Evolutionary conservation across 352 stramenopile species (phyloP), one percentile per base, ranked within the genome.

Genomic region (Phytophthora macrochlamydospora): DNA sequence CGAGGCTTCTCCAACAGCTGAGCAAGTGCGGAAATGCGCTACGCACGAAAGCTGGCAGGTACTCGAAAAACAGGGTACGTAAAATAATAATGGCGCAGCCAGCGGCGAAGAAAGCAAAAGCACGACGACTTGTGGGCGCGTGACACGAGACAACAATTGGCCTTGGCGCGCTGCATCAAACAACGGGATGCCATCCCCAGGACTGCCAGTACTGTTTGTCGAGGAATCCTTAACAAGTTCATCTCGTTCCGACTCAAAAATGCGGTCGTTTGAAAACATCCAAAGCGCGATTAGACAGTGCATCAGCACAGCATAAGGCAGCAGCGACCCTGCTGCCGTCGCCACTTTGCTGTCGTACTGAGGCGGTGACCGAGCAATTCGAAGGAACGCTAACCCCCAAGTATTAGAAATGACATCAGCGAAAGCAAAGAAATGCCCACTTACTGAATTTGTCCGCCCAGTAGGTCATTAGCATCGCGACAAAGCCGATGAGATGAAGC

Each of bases 381-480:
- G 87, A 55, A 94, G 73, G 59, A 94, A 94, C 24, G 63, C 71
- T 78, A 40, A 24, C 18, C 18, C 18, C 18, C 18, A 24, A 0
- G 18, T 24, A 24, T 24, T 24, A 24, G 18, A 24, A 24, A 24
- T 24, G 18, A 24, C 18, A 24, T 24, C 18, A 24, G 0, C 18
- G 18, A 24, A 24, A 24, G 18, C 18, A 24, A 60, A 49, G 43
- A 7, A 28, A 49, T n/a, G 14, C 18, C 18, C 18, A 24, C 43
- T 62, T 81, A 94, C 86, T 94, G 75, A 93, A 91, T 78, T 94
- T 94, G 68, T 94, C 87, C 5, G 87, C 84, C 87, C 87, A 94
- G 63, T 92, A 94, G 14, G 85, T 93, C 71, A 88, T 81, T 29
- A 93, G 65, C 69, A 93, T 91, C 24, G 81, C 73, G 3, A 83